Evolutionary conservation across 495 filamentous ascomycete genomes (phyloP).

Genomic region (Podospora comata): DNA sequence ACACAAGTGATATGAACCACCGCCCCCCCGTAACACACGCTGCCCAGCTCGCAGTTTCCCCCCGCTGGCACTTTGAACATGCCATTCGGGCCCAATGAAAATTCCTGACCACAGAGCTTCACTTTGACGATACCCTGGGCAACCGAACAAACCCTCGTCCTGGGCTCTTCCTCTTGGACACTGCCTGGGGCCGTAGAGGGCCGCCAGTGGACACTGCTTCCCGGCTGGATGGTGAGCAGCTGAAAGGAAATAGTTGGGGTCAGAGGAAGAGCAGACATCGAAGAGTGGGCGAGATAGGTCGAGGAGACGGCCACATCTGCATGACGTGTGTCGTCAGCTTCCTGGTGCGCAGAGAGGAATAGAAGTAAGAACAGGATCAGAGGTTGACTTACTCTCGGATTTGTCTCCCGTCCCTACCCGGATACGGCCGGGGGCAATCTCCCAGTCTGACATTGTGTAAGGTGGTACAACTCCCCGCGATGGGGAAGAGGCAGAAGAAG

Average conservation of each 20-base stretch:
- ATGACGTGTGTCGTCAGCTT: not conserved
- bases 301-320: conserved; percentile 21
- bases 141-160: conserved; percentile 17
- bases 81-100: conserved; percentile 20
- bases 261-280: conserved; percentile 3
- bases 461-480: not conserved
- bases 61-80: conserved; percentile 20
- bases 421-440: conserved; percentile 19
- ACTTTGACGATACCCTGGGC: conserved; percentile 16
- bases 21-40: conserved; percentile 10
- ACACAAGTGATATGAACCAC: conserved; percentile 18
- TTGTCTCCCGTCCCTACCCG: conserved; percentile 1
- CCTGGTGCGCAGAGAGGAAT: not conserved
- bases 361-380: not conserved
- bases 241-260: conserved; percentile 12
- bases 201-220: conserved; percentile 8
- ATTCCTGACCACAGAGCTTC: conserved; percentile 13
- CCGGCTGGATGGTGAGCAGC: conserved; percentile 12
- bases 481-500: not conserved
- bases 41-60: conserved; percentile 10
- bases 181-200: not conserved
- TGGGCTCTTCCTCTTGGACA: not conserved
- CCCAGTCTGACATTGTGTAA: conserved; percentile 17
- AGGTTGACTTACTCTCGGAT: conserved; percentile 8
- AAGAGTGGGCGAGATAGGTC: conserved; percentile 14